Percentiles rank a stretch among this genome's conserved stretches.
Conservation (phyloP, 2,329 filamentous ascomycete species). For the Calonectria multiphialidica region DNA sequence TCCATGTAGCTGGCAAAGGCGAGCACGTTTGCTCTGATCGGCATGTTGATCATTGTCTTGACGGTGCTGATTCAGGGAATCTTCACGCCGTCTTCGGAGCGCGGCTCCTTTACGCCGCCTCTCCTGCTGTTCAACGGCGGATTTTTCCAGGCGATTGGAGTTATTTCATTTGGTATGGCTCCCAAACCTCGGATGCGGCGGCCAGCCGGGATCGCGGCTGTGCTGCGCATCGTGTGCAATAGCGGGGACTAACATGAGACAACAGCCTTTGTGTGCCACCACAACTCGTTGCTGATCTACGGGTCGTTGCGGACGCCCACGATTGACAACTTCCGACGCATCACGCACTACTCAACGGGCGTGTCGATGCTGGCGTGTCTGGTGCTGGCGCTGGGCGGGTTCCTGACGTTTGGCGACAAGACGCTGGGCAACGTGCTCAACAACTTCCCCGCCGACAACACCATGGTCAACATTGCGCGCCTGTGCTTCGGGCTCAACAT, state of each 20-base stretch:
- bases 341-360: constrained; percentile 93
- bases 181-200: not conserved
- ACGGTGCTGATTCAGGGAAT: constrained; percentile 89
- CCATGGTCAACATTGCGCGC: constrained; percentile 93
- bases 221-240: not conserved
- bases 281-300: constrained; percentile 98
- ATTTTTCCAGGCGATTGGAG: constrained; percentile 95
- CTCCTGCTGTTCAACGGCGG: constrained; percentile 86
- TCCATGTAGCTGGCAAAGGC: constrained; percentile 86
- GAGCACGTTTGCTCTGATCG: constrained; percentile 90
- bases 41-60: constrained; percentile 90
- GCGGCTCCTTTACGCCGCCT: constrained; percentile 77
- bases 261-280: constrained; percentile 78
- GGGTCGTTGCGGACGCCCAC: constrained; percentile 94
- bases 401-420: constrained; percentile 91
- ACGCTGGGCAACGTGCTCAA: constrained; percentile 97
- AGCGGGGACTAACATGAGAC: constrained; percentile 2
- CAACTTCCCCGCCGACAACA: constrained; percentile 92
- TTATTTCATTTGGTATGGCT: constrained; percentile 93
- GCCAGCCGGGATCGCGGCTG: not conserved
- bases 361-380: constrained; percentile 95
- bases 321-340: constrained; percentile 91
- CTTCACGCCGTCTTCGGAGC: constrained; percentile 76
- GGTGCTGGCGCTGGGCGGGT: constrained; percentile 87
- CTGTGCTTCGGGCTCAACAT: constrained; percentile 98